Conservation (phyloP, 192 early-diverging fungal species). For the Backusella westeae region DNA sequence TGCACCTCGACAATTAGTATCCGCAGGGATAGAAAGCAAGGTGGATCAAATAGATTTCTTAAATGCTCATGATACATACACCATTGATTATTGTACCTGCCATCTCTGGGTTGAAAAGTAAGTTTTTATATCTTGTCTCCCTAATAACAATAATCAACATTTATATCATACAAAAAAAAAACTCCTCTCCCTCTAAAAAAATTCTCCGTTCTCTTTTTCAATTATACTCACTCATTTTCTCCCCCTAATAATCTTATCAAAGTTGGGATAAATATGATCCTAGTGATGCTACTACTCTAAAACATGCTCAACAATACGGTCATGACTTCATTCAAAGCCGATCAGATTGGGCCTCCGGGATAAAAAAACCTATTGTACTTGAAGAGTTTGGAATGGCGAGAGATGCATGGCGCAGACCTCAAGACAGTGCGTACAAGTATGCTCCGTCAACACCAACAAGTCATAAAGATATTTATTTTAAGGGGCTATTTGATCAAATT, state of each 20-base stretch:
- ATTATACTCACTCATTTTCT: background rate
- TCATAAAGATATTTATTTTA: constrained; percentile 54
- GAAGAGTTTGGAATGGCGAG: constrained; percentile 61
- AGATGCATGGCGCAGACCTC: constrained; percentile 39
- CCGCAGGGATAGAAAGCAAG: constrained; percentile 65
- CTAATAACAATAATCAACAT: background rate
- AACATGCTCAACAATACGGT: constrained; percentile 41
- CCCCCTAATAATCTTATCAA: constrained; percentile 17
- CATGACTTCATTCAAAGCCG: constrained; percentile 39
- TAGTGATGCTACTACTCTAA: constrained; percentile 34
- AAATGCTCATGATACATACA: constrained; percentile 41
- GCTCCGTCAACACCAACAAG: constrained; percentile 42
- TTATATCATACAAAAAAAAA: background rate
- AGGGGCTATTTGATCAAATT: constrained; percentile 38
- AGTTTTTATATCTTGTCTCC: background rate
- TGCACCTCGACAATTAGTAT: constrained; percentile 57
- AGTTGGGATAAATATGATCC: constrained; percentile 62
- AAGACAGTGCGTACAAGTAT: constrained; percentile 38
- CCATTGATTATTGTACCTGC: constrained; percentile 53
- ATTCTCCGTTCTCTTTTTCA: background rate
- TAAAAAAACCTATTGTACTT: constrained; percentile 51
- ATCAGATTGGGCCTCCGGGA: constrained; percentile 45
- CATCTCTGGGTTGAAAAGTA: constrained; percentile 56
- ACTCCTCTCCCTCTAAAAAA: background rate
- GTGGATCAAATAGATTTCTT: constrained; percentile 48